Conservation (phyloP, 768 basidiomycete genomes). For the Mycena floridula region DNA sequence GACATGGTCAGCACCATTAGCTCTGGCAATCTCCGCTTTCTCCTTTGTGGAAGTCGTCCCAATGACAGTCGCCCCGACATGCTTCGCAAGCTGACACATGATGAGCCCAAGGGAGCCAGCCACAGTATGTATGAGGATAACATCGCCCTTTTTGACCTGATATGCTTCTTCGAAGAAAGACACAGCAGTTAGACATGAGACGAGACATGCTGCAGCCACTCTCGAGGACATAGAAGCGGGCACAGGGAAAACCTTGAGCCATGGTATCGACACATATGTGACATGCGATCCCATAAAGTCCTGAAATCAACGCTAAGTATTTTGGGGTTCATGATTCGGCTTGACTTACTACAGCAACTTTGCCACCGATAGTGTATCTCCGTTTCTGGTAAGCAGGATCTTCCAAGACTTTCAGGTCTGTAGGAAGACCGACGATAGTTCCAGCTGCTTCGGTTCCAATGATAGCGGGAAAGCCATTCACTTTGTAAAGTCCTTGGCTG, state of each 20-base stretch:
- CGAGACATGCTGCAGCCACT: constrained; percentile 57
- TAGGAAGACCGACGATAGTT: constrained; percentile 67
- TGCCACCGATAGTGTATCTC: constrained; percentile 59
- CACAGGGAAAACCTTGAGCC: constrained; percentile 54
- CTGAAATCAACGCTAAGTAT: constrained; percentile 21
- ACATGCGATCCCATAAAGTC: constrained; percentile 50
- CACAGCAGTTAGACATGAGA: constrained; percentile 77
- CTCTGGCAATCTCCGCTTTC: constrained; percentile 77
- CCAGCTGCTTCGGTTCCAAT: constrained; percentile 84
- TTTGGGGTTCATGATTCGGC: no score
- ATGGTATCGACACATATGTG: constrained; percentile 68
- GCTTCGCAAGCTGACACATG: constrained; percentile 62
- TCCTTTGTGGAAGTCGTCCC: constrained; percentile 84
- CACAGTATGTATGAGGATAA: constrained; percentile 82
- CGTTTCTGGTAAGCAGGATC: constrained; percentile 59
- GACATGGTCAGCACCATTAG: constrained; percentile 82
- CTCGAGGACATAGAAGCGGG: constrained; percentile 55
- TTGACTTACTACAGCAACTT: constrained; percentile 61
- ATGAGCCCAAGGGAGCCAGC: constrained; percentile 83
- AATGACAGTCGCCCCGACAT: constrained; percentile 82
- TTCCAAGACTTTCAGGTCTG: constrained; percentile 52
- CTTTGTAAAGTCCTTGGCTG: constrained; percentile 62
- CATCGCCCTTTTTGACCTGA: constrained; percentile 73
- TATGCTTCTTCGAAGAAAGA: constrained; percentile 83
- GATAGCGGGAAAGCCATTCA: constrained; percentile 51